phyloP scores from a whole-genome alignment of 2,329 filamentous ascomycete genomes.

The Ophiostoma sp. region DNA sequence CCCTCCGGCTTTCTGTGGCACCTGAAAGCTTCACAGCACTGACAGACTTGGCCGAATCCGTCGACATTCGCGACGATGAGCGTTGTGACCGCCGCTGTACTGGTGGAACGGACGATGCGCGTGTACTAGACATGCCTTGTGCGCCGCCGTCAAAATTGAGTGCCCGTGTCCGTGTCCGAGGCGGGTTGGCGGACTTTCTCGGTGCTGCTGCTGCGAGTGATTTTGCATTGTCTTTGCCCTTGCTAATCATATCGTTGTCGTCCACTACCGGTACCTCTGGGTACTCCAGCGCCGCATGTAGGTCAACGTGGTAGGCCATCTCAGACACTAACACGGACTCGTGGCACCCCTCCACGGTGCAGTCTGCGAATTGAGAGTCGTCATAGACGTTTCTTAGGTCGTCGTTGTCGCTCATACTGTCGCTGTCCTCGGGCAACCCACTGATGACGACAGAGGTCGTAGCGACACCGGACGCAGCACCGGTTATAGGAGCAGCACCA shows the following conservation, averaged over 20 bases:
- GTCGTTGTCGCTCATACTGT: slow-evolving; percentile 1
- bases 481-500: not conserved
- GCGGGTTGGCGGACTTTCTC: not conserved
- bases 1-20: not conserved
- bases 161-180: not conserved
- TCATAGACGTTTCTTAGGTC: slow-evolving; percentile 32
- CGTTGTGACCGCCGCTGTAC: not conserved
- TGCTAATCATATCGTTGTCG: not conserved
- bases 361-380: slow-evolving; percentile 48
- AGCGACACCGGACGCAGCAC: not conserved
- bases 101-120: not conserved
- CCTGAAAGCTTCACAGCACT: not conserved
- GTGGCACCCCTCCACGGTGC: slow-evolving; percentile 58
- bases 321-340: slow-evolving; percentile 56
- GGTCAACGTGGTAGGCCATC: slow-evolving; percentile 59
- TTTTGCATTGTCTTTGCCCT: not conserved
- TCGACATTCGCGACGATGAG: not conserved
- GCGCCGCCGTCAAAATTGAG: not conserved
- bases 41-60: not conserved
- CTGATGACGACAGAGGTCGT: not conserved
- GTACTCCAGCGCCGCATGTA: slow-evolving; percentile 53
- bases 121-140: not conserved
- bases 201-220: not conserved
- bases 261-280: slow-evolving; percentile 22
- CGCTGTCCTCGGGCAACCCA: slow-evolving; percentile 3